A percentile compares a stretch with the other conserved stretches of the same genome.
These are phyloP conservation scores for Prasinococcaceae sp. DNA, from an alignment of 139 green algal species.

Conservation along the genomic window DNA sequence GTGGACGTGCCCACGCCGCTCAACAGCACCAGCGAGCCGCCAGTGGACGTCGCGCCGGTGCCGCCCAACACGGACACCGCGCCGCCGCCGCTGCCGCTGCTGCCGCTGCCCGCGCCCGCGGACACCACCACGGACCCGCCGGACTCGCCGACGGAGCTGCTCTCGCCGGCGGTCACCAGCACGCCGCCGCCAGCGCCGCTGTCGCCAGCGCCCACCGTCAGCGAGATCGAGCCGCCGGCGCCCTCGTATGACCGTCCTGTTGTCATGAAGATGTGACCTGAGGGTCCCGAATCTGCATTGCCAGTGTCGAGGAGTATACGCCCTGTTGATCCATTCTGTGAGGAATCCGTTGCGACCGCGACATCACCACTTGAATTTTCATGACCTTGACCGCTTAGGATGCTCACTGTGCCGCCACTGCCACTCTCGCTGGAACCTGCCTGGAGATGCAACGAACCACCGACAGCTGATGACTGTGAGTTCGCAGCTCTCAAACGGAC, in stretches of 20 bases:
- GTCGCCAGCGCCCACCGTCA: slow-evolving; percentile 5
- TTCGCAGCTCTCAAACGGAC: background rate
- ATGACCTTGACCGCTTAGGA: background rate
- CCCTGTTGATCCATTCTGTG: no score
- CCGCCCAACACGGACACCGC: background rate
- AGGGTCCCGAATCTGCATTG: no score
- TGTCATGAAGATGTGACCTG: no score
- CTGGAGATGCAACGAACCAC: background rate
- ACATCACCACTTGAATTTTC: background rate
- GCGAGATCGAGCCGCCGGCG: background rate
- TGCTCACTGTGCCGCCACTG: background rate
- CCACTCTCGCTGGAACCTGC: background rate
- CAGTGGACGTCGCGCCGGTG: background rate
- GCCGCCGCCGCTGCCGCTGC: background rate
- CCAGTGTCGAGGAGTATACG: no score
- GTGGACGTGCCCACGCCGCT: background rate
- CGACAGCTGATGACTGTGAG: slow-evolving; percentile 2
- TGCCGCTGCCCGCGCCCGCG: background rate
- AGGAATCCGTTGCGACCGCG: background rate
- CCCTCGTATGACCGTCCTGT: no score
- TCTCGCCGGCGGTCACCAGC: slow-evolving; percentile 1
- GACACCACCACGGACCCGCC: background rate
- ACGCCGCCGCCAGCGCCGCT: slow-evolving; percentile 1
- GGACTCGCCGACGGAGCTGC: background rate
- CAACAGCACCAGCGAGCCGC: background rate